Conservation (phyloP, 257 asterid genomes). For the Solanum tacnaense region DNA sequence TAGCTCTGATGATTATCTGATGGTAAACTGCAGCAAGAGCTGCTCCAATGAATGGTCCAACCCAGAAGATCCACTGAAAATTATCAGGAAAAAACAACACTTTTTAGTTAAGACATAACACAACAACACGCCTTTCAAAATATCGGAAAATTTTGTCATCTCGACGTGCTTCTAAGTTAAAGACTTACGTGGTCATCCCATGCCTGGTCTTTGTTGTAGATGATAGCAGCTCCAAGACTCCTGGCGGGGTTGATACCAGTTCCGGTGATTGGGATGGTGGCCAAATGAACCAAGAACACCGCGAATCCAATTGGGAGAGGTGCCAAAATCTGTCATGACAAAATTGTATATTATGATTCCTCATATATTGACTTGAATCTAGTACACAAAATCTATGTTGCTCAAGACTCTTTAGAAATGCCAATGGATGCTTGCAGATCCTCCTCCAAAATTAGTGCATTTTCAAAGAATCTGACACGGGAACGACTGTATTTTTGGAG, state of each 20-base stretch:
- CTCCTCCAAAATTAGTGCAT: too few relatives aligned
- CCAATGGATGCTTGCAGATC: neutral
- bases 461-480: too few relatives aligned
- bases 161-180: neutral
- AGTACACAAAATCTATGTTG: neutral
- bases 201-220: slow-evolving; percentile 30
- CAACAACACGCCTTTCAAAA: neutral
- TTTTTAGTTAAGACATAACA: neutral
- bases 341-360: slow-evolving; percentile 8
- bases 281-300: slow-evolving; percentile 64
- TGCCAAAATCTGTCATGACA: slow-evolving; percentile 31
- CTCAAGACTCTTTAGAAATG: neutral
- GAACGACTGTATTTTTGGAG: too few relatives aligned
- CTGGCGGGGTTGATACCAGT: slow-evolving; percentile 78
- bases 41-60: slow-evolving; percentile 64
- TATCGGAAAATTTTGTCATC: neutral
- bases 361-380: neutral
- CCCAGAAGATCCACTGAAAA: slow-evolving; percentile 40
- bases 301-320: slow-evolving; percentile 65
- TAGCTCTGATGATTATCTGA: slow-evolving; percentile 54
- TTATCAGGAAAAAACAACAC: neutral
- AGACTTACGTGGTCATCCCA: slow-evolving; percentile 43
- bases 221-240: slow-evolving; percentile 70
- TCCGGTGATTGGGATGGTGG: slow-evolving; percentile 78
- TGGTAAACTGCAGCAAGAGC: slow-evolving; percentile 52